Base-by-base conservation (phyloP, 2,329 filamentous ascomycete species). In the Curvularia verruculosa region DNA sequence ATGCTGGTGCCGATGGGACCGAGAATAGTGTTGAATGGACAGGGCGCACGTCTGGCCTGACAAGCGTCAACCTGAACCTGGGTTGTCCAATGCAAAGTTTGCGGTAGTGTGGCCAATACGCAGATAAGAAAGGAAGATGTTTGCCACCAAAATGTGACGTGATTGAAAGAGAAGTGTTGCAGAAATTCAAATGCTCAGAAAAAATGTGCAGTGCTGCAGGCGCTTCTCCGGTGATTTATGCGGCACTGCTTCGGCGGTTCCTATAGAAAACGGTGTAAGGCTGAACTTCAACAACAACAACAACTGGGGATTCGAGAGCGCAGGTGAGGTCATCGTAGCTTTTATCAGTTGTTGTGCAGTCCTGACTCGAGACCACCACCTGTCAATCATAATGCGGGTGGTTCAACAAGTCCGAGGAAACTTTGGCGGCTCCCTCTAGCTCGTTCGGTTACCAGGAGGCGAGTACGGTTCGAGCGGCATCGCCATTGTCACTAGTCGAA, bases 161-260 rank as follows among this genome's bases (percentile, higher is more conserved):
- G 44, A 28, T 31, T 15, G 36, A 31, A 49, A 34, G 45, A 56
- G 29, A 37, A 39, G 19, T 40, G 48, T 41, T 31, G 18, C 34
- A 28, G 26, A 19, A 56, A 44, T 26, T 37, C 54, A 23, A 49
- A 29, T 49, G 18, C 46, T n/a, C 5, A 26, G 9, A 15, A 18
- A 9, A 18, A 21, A 3, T 6, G 31, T 24, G 15, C 15, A 39
- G 7, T 37, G 21, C 3, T 37, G 31, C 23, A 26, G 46, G 46
- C 9, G 9, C 46, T 39, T 39, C 34, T 19, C n/a, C 34, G 31
- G 46, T 37, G 18, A 19, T 34, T 41, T 24, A 26, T 34, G 37
- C 52, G 52, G 52, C 45, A 18, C 52, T 54, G 52, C 52, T 28
- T 54, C 52, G 52, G 52, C 34, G 36, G 41, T 37, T 51, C 41